Conservation (phyloP, 2,329 filamentous ascomycete species). For the Aspergillus quadrilineatus region DNA sequence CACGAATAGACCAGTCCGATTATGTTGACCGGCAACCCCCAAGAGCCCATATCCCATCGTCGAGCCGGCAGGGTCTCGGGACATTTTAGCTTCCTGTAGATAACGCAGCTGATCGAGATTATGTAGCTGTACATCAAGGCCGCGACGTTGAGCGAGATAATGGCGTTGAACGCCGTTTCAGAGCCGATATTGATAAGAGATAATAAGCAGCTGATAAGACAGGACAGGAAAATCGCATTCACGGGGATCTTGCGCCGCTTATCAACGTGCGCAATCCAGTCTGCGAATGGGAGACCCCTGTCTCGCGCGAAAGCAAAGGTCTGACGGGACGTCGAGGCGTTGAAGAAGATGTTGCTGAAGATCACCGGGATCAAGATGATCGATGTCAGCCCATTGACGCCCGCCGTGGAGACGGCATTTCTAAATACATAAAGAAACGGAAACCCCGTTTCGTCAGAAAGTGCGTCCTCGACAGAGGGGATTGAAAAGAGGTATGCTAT, state of each 20-base stretch:
- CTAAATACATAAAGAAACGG: conserved; percentile 51
- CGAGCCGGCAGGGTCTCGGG: conserved; percentile 39
- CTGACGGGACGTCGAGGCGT: conserved; percentile 43
- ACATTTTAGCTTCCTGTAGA: conserved; percentile 44
- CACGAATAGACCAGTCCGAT: conserved; percentile 45
- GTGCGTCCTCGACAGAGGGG: conserved; percentile 33
- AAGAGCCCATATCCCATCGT: conserved; percentile 46
- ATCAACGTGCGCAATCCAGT: conserved; percentile 41
- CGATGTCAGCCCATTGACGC: conserved; percentile 36
- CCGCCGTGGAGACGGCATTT: conserved; percentile 23
- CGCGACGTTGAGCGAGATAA: conserved; percentile 50
- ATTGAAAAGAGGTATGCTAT: conserved; percentile 45
- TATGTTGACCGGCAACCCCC: conserved; percentile 47
- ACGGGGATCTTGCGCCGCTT: conserved; percentile 42
- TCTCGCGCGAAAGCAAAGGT: conserved; percentile 47
- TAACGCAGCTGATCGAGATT: conserved; percentile 48
- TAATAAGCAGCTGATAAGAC: conserved; percentile 37
- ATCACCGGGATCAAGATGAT: conserved; percentile 44
- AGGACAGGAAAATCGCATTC: conserved; percentile 38
- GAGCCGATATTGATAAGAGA: conserved; percentile 55
- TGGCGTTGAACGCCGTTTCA: conserved; percentile 52
- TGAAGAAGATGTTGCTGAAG: conserved; percentile 40
- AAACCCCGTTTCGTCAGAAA: conserved; percentile 44
- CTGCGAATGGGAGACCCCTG: conserved; percentile 42
- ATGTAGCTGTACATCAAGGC: conserved; percentile 53